A percentile compares a stretch with the other conserved stretches of the same genome.
Conservation (phyloP, 1,139 yeast species). For the Geotrichum europaeum region DNA sequence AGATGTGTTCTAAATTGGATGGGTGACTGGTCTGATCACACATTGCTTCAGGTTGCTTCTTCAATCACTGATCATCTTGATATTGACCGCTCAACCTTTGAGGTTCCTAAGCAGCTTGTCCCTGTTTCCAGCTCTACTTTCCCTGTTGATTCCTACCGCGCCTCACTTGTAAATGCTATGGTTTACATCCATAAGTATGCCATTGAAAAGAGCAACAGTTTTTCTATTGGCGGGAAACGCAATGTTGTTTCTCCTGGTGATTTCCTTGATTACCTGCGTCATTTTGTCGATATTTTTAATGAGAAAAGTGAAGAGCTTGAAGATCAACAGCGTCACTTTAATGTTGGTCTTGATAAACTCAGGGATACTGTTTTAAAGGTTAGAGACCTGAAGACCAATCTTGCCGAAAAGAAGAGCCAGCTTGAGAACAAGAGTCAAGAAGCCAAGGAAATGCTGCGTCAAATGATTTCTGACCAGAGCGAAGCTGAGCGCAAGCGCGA, state of each 20-base stretch:
- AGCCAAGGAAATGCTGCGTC: conserved; percentile 65
- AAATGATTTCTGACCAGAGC: conserved; percentile 81
- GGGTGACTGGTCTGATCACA: conserved; percentile 67
- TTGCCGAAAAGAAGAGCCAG: conserved; percentile 49
- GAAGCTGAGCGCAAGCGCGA: conserved; percentile 89
- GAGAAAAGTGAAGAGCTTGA: conserved; percentile 48
- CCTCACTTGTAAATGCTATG: conserved; percentile 45
- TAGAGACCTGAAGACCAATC: conserved; percentile 47
- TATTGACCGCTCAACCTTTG: conserved; percentile 44
- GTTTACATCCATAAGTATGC: conserved; percentile 42
- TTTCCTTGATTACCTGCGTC: conserved; percentile 48
- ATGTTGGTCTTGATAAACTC: conserved; percentile 66
- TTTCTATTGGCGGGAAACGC: background rate
- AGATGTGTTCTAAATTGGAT: conserved; percentile 88
- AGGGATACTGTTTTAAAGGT: conserved; percentile 75
- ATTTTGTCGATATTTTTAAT: conserved; percentile 43
- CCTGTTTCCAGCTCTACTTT: conserved; percentile 20
- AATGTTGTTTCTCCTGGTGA: conserved; percentile 47
- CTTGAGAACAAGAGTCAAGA: conserved; percentile 55
- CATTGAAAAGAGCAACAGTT: conserved; percentile 1
- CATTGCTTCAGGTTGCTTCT: conserved; percentile 48
- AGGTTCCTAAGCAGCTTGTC: conserved; percentile 30
- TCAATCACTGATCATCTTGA: conserved; percentile 45
- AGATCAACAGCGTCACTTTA: conserved; percentile 65
- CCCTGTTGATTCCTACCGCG: conserved; percentile 37